Evolutionary conservation across 2,329 filamentous ascomycete species (phyloP).

Genomic region (Fusarium subtropicale): DNA sequence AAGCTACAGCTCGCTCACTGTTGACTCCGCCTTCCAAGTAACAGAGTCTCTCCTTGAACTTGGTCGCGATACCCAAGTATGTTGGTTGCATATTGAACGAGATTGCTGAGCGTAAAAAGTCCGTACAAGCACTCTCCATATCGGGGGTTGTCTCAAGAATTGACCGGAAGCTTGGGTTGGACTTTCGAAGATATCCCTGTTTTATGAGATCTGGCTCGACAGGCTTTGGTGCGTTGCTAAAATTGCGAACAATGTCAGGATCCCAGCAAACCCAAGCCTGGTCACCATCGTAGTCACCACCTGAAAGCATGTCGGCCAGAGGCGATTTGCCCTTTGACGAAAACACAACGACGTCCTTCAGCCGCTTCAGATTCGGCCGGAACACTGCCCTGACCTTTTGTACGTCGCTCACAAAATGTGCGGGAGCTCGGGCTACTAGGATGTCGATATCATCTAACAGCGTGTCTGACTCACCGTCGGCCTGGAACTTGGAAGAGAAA

Average conservation of each 20-base stretch:
- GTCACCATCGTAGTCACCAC: conserved; percentile 86
- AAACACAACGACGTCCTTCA: conserved; percentile 87
- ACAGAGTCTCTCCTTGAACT: conserved; percentile 70
- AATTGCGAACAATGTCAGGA: conserved; percentile 71
- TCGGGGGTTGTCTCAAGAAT: conserved; percentile 50
- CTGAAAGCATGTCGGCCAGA: conserved; percentile 77
- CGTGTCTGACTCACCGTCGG: conserved; percentile 64
- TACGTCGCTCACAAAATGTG: conserved; percentile 77
- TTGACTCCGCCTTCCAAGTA: conserved; percentile 68
- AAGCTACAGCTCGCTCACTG: conserved; percentile 56
- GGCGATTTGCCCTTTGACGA: conserved; percentile 69
- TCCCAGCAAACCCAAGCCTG: conserved; percentile 85
- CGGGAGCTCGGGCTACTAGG: conserved; percentile 76
- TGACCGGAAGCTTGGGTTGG: conserved; percentile 59
- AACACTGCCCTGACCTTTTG: conserved; percentile 73
- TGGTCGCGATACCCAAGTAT: conserved; percentile 73
- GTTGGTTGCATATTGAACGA: conserved; percentile 67
- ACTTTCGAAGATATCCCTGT: conserved; percentile 61
- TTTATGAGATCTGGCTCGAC: conserved; percentile 57
- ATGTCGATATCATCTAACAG: conserved; percentile 69
- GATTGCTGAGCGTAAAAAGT: conserved; percentile 66
- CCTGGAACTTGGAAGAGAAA: conserved; percentile 74
- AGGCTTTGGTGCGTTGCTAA: conserved; percentile 65
- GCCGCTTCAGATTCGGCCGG: conserved; percentile 68
- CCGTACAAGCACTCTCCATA: conserved; percentile 49